Conservation (phyloP, 1,284 basidiomycete species). For the Cutaneotrichosporon daszewskae region DNA sequence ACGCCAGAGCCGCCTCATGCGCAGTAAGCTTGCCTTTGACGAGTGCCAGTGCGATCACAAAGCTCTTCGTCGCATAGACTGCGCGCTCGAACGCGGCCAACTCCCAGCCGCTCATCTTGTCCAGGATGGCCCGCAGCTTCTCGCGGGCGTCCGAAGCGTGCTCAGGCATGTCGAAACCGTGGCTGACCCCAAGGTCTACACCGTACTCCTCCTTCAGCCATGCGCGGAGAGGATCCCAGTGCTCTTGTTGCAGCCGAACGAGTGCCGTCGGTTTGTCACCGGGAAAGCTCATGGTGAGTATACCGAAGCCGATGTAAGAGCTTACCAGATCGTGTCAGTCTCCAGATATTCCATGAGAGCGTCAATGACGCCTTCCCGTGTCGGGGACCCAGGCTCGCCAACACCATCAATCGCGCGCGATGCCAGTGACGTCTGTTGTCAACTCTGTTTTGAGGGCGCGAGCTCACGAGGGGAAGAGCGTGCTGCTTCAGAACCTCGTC, state of each 20-base stretch:
- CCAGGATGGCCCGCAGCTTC: constrained; percentile 58
- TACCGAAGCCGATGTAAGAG: not conserved
- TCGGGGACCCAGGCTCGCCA: constrained; percentile 50
- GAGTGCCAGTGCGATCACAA: constrained; percentile 80
- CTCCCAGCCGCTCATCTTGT: constrained; percentile 69
- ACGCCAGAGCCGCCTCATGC: constrained; percentile 73
- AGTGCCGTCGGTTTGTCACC: constrained; percentile 69
- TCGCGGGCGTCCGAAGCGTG: constrained; percentile 65
- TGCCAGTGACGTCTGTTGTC: constrained; percentile 71
- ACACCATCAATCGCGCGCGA: constrained; percentile 84
- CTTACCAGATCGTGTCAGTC: constrained; percentile 90
- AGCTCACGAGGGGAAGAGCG: constrained; percentile 77
- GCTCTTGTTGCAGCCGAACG: constrained; percentile 70
- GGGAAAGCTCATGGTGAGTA: constrained; percentile 63
- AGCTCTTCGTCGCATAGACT: constrained; percentile 85
- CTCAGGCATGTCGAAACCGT: constrained; percentile 61
- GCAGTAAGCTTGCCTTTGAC: constrained; percentile 68
- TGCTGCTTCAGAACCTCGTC: constrained; percentile 79
- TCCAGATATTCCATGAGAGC: constrained; percentile 80
- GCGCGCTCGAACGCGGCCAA: constrained; percentile 90
- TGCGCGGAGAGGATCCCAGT: constrained; percentile 82
- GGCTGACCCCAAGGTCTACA: constrained; percentile 61
- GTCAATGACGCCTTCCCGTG: constrained; percentile 62
- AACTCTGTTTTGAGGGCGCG: not conserved
- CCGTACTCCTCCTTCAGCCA: constrained; percentile 68